These are phyloP conservation scores for Saccharum spontaneum DNA, from an alignment of 176 grass and related monocot genomes.

Conservation along the genomic window DNA sequence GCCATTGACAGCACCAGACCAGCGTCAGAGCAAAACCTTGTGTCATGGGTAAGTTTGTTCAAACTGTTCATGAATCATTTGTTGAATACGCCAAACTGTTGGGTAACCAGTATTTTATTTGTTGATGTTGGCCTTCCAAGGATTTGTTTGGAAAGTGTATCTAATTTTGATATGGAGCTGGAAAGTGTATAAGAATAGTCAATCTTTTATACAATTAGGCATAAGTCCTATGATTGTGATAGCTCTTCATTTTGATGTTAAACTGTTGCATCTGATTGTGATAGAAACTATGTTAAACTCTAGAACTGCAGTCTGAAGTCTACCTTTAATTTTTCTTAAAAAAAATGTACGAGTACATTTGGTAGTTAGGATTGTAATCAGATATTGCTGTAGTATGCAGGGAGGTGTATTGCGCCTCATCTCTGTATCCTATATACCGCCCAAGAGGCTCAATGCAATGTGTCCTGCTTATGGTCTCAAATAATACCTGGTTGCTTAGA, in stretches of 20 bases:
- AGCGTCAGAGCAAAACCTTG: constrained; percentile 72
- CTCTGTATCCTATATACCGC: neutral
- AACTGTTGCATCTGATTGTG: constrained; percentile 4
- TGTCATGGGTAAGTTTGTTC: constrained; percentile 73
- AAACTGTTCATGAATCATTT: constrained; percentile 7
- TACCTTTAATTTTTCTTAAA: neutral
- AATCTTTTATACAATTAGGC: neutral
- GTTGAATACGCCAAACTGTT: neutral
- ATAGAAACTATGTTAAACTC: constrained; percentile 1
- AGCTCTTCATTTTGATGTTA: neutral
- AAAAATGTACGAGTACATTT: neutral
- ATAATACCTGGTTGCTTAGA: constrained; percentile 9
- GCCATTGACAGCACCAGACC: constrained; percentile 67
- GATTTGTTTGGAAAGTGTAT: constrained; percentile 19
- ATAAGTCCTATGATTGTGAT: neutral
- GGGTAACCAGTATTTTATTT: neutral
- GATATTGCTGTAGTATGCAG: neutral
- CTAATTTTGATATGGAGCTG: neutral
- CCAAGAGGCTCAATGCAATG: neutral
- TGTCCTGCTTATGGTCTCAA: neutral
- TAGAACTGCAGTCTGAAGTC: neutral
- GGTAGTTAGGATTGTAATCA: neutral
- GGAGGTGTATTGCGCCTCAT: neutral
- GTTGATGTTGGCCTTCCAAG: neutral
- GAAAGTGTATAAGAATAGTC: constrained; percentile 1